A percentile compares a stretch with the other conserved stretches of the same genome.
Conservation (phyloP, 2,329 filamentous ascomycete genomes). For the Cordyceps fumosorosea region DNA sequence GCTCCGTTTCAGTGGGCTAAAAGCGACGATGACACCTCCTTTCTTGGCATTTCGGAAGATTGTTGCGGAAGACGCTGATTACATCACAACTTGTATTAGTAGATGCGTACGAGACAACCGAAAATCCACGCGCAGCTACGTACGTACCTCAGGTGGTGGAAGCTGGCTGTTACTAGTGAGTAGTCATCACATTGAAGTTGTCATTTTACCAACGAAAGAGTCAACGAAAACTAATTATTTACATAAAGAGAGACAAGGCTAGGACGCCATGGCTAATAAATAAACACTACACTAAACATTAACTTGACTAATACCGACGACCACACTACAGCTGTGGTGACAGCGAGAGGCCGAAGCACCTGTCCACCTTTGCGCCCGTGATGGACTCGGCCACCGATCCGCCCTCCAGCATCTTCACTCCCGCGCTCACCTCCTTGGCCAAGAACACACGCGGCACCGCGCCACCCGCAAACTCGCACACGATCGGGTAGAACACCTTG, state of each 20-base stretch:
- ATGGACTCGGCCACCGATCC: conserved; percentile 20
- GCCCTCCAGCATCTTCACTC: conserved; percentile 19
- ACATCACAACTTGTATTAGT: no score
- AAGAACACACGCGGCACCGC: conserved; percentile 23
- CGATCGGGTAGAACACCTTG: conserved; percentile 22
- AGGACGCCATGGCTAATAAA: no score
- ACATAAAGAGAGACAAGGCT: no score
- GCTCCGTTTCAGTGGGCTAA: not conserved
- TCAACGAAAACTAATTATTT: no score
- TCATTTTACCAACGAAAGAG: no score
- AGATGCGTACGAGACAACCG: no score
- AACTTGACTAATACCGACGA: not conserved
- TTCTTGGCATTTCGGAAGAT: not conserved
- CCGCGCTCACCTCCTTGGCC: conserved; percentile 19
- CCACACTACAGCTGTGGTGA: not conserved
- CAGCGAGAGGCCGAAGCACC: conserved; percentile 4
- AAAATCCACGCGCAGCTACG: no score
- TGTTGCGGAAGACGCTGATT: not conserved
- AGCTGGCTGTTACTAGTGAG: no score
- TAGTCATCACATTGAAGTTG: no score
- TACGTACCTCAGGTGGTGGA: no score
- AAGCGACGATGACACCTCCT: not conserved
- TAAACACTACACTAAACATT: not conserved
- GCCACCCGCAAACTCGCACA: conserved; percentile 23
- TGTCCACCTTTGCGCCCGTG: conserved; percentile 22